These are phyloP conservation scores for Carex arenaria DNA, from an alignment of 202 grass and related monocot genomes.

Conservation along the genomic window DNA sequence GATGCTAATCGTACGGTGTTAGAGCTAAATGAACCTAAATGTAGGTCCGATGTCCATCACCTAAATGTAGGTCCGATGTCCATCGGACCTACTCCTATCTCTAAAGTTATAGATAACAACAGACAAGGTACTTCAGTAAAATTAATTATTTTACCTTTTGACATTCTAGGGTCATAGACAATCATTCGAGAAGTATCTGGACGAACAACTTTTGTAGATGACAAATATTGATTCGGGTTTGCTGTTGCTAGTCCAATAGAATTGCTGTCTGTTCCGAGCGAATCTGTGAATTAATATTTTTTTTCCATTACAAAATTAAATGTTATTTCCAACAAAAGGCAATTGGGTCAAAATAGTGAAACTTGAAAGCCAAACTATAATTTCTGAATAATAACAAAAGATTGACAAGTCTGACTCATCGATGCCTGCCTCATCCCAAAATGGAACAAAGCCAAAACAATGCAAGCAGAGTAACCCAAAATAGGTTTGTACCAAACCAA, in stretches of 20 bases:
- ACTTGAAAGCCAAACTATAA: background rate
- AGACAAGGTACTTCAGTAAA: background rate
- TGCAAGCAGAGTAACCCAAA: background rate
- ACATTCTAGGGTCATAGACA: slow-evolving; percentile 87
- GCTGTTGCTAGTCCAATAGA: slow-evolving; percentile 34
- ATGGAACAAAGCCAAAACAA: background rate
- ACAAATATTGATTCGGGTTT: slow-evolving; percentile 32
- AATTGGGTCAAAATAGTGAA: background rate
- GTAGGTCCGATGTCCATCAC: no score
- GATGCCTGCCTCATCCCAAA: background rate
- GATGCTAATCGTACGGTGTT: no score
- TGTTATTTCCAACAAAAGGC: background rate
- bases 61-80: no score
- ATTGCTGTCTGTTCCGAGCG: slow-evolving; percentile 40
- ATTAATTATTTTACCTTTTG: slow-evolving; percentile 53
- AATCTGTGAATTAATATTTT: background rate
- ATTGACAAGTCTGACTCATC: background rate
- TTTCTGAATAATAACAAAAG: background rate
- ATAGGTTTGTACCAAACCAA: background rate
- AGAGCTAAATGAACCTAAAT: no score
- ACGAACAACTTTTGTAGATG: slow-evolving; percentile 54
- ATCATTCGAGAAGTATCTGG: slow-evolving; percentile 89
- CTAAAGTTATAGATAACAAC: background rate
- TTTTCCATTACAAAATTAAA: background rate
- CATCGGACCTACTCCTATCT: no score